phyloP scores from a whole-genome alignment of 2,329 filamentous ascomycete species.

The Daldinia eschscholtzii region DNA sequence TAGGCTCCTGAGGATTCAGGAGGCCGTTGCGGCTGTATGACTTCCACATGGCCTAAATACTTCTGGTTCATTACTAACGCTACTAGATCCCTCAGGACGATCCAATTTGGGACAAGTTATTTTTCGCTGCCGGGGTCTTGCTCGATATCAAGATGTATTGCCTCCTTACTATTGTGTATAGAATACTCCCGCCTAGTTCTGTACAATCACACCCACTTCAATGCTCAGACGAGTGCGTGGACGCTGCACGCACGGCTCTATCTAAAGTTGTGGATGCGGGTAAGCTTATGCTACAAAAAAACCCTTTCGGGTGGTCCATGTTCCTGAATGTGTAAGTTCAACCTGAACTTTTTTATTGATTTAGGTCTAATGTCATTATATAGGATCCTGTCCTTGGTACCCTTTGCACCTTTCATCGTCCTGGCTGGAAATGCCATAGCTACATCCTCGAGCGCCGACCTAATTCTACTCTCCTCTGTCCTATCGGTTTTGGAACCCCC shows the following conservation, averaged over 20 bases:
- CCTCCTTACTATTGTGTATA: conserved; percentile 38
- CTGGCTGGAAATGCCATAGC: conserved; percentile 49
- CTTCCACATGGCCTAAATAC: background rate
- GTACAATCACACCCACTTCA: conserved; percentile 44
- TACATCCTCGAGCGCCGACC: conserved; percentile 43
- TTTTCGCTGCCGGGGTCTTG: conserved; percentile 15
- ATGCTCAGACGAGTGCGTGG: conserved; percentile 47
- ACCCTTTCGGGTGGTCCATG: conserved; percentile 29
- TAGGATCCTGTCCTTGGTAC: conserved; percentile 46
- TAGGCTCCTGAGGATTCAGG: conserved; percentile 35
- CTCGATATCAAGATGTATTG: conserved; percentile 34
- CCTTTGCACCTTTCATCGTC: conserved; percentile 48
- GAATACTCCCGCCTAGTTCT: conserved; percentile 27
- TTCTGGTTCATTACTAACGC: conserved; percentile 17
- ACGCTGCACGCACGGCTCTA: conserved; percentile 43
- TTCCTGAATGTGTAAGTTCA: conserved; percentile 45
- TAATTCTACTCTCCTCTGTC: conserved; percentile 43
- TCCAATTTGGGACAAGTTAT: conserved; percentile 30
- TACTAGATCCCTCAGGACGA: conserved; percentile 23
- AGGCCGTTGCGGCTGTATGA: conserved; percentile 40
- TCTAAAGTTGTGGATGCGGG: conserved; percentile 40
- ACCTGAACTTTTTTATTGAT: background rate
- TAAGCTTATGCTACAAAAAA: conserved; percentile 25
- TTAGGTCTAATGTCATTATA: conserved; percentile 9
- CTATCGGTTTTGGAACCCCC: conserved; percentile 36